Percentiles rank a stretch among this genome's conserved stretches.
phyloP scores from a whole-genome alignment of 768 basidiomycete genomes.

The Clathrus columnatus region DNA sequence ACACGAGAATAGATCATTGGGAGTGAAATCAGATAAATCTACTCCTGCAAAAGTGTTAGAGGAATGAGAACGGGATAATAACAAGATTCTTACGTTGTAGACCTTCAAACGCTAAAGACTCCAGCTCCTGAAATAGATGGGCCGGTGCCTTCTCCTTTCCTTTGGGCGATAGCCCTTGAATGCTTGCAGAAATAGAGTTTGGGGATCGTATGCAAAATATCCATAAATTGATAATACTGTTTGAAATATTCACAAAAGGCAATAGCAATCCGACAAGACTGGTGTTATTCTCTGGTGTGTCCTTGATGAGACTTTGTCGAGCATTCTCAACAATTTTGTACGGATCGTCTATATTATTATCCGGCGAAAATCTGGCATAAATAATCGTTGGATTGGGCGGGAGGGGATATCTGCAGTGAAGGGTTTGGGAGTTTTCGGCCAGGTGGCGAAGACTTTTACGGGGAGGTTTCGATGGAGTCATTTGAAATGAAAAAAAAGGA shows the following conservation, averaged over 20 bases:
- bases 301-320: slow-evolving; percentile 36
- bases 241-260: slow-evolving; percentile 39
- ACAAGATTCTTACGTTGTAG: slow-evolving; percentile 13
- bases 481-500: not conserved
- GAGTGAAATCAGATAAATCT: slow-evolving; percentile 37
- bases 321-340: slow-evolving; percentile 46
- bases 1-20: slow-evolving; percentile 44
- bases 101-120: slow-evolving; percentile 10
- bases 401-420: slow-evolving; percentile 40
- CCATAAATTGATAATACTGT: slow-evolving; percentile 40
- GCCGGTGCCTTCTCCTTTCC: not conserved
- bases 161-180: not conserved
- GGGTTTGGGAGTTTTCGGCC: slow-evolving; percentile 24
- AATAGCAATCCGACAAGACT: slow-evolving; percentile 43
- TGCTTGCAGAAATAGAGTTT: slow-evolving; percentile 22
- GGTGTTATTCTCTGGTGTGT: slow-evolving; percentile 26
- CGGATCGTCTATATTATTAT: slow-evolving; percentile 16
- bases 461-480: not conserved
- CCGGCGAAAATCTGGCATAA: slow-evolving; percentile 37
- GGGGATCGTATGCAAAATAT: slow-evolving; percentile 44
- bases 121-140: not conserved
- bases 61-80: not conserved
- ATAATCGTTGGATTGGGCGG: slow-evolving; percentile 35
- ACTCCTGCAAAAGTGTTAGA: slow-evolving; percentile 26
- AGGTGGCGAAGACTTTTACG: not conserved